phyloP scores from a whole-genome alignment of 2,329 filamentous ascomycete genomes.

The Sporothrix curviconia region DNA sequence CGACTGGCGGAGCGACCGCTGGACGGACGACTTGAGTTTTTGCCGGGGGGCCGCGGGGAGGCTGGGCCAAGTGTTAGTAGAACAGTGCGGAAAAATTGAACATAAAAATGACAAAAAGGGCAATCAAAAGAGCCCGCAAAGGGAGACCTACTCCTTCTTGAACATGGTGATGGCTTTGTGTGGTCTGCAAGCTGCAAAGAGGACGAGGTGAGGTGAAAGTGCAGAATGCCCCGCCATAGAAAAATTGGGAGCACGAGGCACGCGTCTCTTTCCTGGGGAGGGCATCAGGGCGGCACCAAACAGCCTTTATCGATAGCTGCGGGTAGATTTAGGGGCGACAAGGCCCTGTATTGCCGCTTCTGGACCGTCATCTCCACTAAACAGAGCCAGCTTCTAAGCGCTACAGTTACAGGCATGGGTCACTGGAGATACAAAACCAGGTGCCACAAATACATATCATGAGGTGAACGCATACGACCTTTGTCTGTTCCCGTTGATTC shows the following conservation, averaged over 20 bases:
- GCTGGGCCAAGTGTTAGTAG: slow-evolving; percentile 40
- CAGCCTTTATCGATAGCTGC: slow-evolving; percentile 13
- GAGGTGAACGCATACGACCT: no score
- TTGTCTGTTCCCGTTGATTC: no score
- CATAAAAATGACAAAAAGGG: background rate
- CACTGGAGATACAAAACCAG: no score
- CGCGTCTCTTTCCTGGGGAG: background rate
- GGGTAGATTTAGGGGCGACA: slow-evolving; percentile 2
- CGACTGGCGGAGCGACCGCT: slow-evolving; percentile 76
- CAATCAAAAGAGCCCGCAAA: background rate
- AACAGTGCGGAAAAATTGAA: background rate
- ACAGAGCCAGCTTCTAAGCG: no score
- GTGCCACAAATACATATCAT: no score
- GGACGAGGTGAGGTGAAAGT: background rate
- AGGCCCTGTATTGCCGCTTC: background rate
- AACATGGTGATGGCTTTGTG: slow-evolving; percentile 54
- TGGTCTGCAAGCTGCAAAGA: background rate
- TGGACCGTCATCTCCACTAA: no score
- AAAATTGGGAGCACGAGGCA: slow-evolving; percentile 9
- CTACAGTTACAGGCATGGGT: no score
- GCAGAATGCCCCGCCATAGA: slow-evolving; percentile 9
- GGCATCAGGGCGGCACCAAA: background rate
- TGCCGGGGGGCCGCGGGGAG: slow-evolving; percentile 75
- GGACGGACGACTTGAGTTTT: slow-evolving; percentile 95
- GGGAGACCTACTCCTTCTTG: slow-evolving; percentile 71